A percentile compares a stretch with the other conserved stretches of the same genome.
phyloP scores from a whole-genome alignment of 495 filamentous ascomycete genomes.

The Aspergillus funiculosus region DNA sequence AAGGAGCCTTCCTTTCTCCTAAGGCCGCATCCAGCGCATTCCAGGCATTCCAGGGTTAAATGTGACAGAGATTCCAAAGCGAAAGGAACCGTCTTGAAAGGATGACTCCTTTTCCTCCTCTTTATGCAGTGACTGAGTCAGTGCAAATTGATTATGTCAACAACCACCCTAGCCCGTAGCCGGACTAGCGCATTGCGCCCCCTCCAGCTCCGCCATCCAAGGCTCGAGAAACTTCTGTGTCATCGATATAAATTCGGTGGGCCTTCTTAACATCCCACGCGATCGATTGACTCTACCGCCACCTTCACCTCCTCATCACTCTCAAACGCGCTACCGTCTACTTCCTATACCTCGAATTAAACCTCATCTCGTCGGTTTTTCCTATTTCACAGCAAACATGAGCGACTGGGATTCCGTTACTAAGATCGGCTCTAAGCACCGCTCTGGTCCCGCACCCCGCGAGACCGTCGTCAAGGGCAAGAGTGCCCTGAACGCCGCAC shows the following conservation, averaged over 20 bases:
- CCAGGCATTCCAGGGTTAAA: no score
- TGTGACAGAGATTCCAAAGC: no score
- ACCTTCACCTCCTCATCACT: slow-evolving; percentile 4
- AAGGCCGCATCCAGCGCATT: no score
- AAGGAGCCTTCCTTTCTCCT: no score
- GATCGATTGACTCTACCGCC: slow-evolving; percentile 16
- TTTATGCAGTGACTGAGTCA: neutral
- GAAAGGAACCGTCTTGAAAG: no score
- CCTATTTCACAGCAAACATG: slow-evolving; percentile 29
- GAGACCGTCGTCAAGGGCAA: slow-evolving; percentile 87
- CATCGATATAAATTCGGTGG: slow-evolving; percentile 36
- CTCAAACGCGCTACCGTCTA: slow-evolving; percentile 9
- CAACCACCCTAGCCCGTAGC: slow-evolving; percentile 16
- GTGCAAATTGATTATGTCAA: slow-evolving; percentile 17
- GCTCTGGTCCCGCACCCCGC: slow-evolving; percentile 54
- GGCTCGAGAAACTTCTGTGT: slow-evolving; percentile 46
- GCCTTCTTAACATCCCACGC: slow-evolving; percentile 25
- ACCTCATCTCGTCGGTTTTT: neutral
- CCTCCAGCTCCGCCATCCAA: slow-evolving; percentile 26
- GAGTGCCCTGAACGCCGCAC: slow-evolving; percentile 83
- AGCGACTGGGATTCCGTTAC: slow-evolving; percentile 82
- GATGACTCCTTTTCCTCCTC: slow-evolving; percentile 6
- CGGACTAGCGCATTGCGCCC: slow-evolving; percentile 27
- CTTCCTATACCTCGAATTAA: slow-evolving; percentile 5
- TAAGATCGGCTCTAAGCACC: slow-evolving; percentile 84